These are phyloP conservation scores for Vitis rupestris DNA, from an alignment of 164 flowering plant genomes.

Conservation along the genomic window DNA sequence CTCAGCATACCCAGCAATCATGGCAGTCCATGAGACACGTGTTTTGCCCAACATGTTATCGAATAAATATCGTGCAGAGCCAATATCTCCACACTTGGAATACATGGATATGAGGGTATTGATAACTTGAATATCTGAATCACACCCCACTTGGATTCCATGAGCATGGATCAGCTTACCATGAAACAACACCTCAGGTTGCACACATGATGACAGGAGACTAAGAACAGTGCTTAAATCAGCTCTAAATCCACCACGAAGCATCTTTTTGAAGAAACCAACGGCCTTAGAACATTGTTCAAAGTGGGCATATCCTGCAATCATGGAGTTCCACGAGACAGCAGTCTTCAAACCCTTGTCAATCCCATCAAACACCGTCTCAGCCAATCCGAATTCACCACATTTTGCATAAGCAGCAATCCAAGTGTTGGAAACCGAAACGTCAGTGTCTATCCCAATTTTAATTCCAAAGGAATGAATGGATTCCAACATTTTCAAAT, in stretches of 20 bases:
- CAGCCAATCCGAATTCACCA: slow-evolving; percentile 37
- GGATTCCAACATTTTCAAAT: slow-evolving; percentile 22
- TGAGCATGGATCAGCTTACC: slow-evolving; percentile 49
- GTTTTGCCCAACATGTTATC: slow-evolving; percentile 38
- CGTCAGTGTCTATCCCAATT: slow-evolving; percentile 35
- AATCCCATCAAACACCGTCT: slow-evolving; percentile 43
- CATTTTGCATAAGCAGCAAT: slow-evolving; percentile 57
- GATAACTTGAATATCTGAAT: slow-evolving; percentile 29
- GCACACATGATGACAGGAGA: slow-evolving; percentile 39
- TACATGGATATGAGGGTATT: slow-evolving; percentile 64
- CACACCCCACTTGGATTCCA: slow-evolving; percentile 43
- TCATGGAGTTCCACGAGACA: slow-evolving; percentile 66
- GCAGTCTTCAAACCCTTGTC: slow-evolving; percentile 27
- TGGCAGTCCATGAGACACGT: slow-evolving; percentile 61
- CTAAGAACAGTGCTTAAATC: slow-evolving; percentile 52
- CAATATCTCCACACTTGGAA: slow-evolving; percentile 50
- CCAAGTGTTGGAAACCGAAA: slow-evolving; percentile 59
- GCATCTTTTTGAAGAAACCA: slow-evolving; percentile 31
- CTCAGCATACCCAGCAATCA: slow-evolving; percentile 59
- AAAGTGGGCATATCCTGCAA: slow-evolving; percentile 37
- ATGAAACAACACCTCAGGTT: slow-evolving; percentile 23
- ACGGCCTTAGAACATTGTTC: slow-evolving; percentile 25
- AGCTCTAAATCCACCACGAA: slow-evolving; percentile 36
- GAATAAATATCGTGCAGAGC: slow-evolving; percentile 41
- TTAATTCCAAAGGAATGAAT: slow-evolving; percentile 45